Evolutionary conservation across 2,329 filamentous ascomycete genomes (phyloP), one percentile per base, ranked within the genome.

Genomic region (Ascochyta lentis): DNA sequence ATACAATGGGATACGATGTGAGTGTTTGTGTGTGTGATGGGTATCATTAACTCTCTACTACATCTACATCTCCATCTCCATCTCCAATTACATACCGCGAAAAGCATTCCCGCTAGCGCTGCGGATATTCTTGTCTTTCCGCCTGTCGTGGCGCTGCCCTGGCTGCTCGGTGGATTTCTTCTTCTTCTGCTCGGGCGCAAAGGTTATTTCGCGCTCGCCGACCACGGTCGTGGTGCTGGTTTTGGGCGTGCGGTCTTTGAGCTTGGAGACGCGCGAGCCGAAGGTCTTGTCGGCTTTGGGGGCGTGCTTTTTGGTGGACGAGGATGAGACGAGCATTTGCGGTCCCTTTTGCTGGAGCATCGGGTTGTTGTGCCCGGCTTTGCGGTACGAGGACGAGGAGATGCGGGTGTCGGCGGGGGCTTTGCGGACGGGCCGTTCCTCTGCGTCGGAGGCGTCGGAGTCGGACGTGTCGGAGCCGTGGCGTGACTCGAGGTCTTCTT

Each of bases 41-140:
- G 40, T 43, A 43, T 43, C 40, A 43, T 43, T 31, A 22, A 43
- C 26, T 16, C 40, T 15, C 19, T 43, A n/a, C 40, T 31, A 31
- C 16, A 16, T 43, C 5, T 34, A 24, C 31, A 29, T n/a, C 42
- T 45, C 5, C 37, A 16, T 15, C 19, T 19, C 19, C 19, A 19
- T 19, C 19, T 19, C 19, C 13, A 27, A 24, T 22, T 70, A 89
- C 80, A 91, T 82, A 69, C 81, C 83, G 72, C 89, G 84, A 74
- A 92, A 90, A 37, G 87, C 87, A 76, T 94, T 93, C 48, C 83
- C 84, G 76, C 89, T 92, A 46, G 90, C 90, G 75, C 89, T 92
- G 67, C 90, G 80, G 67, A 90, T 84, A 26, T 80, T 78, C 54
- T 80, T 79, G 57, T 80, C 77, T 60, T 79, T 79, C 64, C 78